Conservation (phyloP, 495 filamentous ascomycete species). For the Podospora tetraspora region DNA sequence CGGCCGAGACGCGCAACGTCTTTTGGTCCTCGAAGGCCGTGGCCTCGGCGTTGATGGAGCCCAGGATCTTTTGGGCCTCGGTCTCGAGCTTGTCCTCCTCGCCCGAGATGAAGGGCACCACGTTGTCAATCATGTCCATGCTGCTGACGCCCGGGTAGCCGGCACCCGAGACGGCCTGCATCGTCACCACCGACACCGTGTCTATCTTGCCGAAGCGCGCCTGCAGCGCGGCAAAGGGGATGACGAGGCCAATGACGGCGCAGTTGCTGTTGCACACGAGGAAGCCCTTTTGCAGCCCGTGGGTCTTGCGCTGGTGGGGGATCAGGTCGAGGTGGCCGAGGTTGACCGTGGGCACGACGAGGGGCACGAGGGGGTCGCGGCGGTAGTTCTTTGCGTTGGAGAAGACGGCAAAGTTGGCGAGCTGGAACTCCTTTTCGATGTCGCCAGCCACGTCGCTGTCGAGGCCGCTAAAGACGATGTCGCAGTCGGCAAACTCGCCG, state of each 20-base stretch:
- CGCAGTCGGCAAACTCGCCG: slow-evolving; percentile 70
- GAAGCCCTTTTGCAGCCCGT: slow-evolving; percentile 68
- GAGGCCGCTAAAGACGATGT: slow-evolving; percentile 84
- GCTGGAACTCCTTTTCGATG: slow-evolving; percentile 75
- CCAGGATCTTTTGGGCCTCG: slow-evolving; percentile 82
- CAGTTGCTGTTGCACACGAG: slow-evolving; percentile 89
- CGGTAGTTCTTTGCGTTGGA: slow-evolving; percentile 90
- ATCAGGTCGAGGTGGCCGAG: slow-evolving; percentile 72
- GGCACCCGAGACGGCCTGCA: slow-evolving; percentile 80
- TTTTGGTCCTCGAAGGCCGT: slow-evolving; percentile 62
- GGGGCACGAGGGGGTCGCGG: slow-evolving; percentile 72
- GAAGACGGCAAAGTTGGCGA: slow-evolving; percentile 73
- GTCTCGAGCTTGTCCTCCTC: slow-evolving; percentile 87
- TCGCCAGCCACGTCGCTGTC: slow-evolving; percentile 80
- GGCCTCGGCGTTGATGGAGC: slow-evolving; percentile 56
- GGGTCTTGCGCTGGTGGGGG: slow-evolving; percentile 64
- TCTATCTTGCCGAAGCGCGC: slow-evolving; percentile 69
- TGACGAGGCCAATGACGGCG: slow-evolving; percentile 82
- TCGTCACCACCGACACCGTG: slow-evolving; percentile 74
- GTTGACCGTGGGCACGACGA: slow-evolving; percentile 83
- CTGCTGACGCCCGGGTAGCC: slow-evolving; percentile 84
- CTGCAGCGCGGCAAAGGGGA: slow-evolving; percentile 80
- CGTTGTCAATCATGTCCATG: slow-evolving; percentile 70
- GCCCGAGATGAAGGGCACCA: slow-evolving; percentile 79
- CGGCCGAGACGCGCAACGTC: slow-evolving; percentile 63